Percentiles rank a stretch among this genome's conserved stretches.
These are phyloP conservation scores for Starmerella khaoyaiensis DNA, from an alignment of 805 yeast genomes.

Conservation along the genomic window DNA sequence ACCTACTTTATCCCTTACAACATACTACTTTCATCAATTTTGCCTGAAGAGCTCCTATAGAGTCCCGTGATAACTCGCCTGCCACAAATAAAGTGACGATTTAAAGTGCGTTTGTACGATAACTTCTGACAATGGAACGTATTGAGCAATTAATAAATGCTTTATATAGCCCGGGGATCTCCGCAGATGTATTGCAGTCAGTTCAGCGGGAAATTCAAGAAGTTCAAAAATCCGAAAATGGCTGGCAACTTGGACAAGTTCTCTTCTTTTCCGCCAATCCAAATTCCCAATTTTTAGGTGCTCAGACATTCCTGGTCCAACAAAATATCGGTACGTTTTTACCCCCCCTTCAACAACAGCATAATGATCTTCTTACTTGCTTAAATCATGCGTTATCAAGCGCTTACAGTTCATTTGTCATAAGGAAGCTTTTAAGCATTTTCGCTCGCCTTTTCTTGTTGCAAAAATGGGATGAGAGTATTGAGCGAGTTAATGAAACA, in stretches of 20 bases:
- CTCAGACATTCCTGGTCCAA: constrained; percentile 56
- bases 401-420: constrained; percentile 31
- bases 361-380: constrained; percentile 19
- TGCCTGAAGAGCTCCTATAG: no score
- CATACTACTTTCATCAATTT: no score
- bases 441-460: constrained; percentile 38
- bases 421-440: constrained; percentile 46
- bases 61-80: no score
- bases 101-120: no score
- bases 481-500: constrained; percentile 15
- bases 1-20: no score
- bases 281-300: constrained; percentile 56
- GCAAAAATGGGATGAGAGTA: constrained; percentile 31
- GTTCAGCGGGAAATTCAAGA: constrained; percentile 44
- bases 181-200: constrained; percentile 10
- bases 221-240: constrained; percentile 45
- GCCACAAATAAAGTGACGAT: no score
- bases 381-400: constrained; percentile 11
- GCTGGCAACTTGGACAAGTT: constrained; percentile 43
- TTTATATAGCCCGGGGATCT: constrained; percentile 14
- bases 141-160: constrained; percentile 15
- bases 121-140: no score
- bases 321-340: constrained; percentile 12
- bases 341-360: constrained; percentile 1
- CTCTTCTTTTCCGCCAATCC: constrained; percentile 32